Percentiles rank a stretch among this genome's conserved stretches.
Evolutionary conservation across 805 yeast genomes (phyloP).

Genomic region (Metschnikowia continentalis): DNA sequence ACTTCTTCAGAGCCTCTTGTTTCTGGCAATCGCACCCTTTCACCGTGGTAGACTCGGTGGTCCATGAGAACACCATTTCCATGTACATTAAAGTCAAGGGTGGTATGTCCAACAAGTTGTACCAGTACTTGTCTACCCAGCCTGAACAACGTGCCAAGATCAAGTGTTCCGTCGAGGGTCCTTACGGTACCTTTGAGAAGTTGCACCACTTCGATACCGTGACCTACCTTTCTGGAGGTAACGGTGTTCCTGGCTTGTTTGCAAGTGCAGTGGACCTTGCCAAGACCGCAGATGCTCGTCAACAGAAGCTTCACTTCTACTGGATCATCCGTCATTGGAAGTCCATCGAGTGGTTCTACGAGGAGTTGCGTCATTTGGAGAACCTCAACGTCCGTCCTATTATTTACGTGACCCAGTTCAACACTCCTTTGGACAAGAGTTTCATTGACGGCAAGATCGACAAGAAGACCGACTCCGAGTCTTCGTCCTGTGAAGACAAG

Average conservation of each 20-base stretch:
- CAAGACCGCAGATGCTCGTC: conserved; percentile 5
- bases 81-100: conserved; percentile 49
- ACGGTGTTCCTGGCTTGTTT: conserved; percentile 57
- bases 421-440: conserved; percentile 16
- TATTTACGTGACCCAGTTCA: conserved; percentile 27
- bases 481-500: conserved; percentile 6
- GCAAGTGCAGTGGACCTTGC: conserved; percentile 37
- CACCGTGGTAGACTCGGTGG: conserved; percentile 46
- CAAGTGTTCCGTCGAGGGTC: conserved; percentile 54
- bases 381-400: conserved; percentile 32
- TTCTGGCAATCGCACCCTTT: conserved; percentile 79
- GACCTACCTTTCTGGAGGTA: conserved; percentile 59
- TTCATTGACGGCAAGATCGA: conserved; percentile 12
- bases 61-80: conserved; percentile 37
- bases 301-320: conserved; percentile 23
- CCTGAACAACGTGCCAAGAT: conserved; percentile 33
- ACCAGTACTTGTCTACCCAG: conserved; percentile 23
- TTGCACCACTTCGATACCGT: conserved; percentile 45
- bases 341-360: conserved; percentile 37
- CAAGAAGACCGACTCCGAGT: neutral
- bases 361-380: conserved; percentile 32
- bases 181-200: conserved; percentile 51
- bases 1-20: conserved; percentile 47
- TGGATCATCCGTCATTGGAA: conserved; percentile 41
- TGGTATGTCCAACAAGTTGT: conserved; percentile 51